Conservation (phyloP, 257 asterid species). For the Forsythia suspensa region DNA sequence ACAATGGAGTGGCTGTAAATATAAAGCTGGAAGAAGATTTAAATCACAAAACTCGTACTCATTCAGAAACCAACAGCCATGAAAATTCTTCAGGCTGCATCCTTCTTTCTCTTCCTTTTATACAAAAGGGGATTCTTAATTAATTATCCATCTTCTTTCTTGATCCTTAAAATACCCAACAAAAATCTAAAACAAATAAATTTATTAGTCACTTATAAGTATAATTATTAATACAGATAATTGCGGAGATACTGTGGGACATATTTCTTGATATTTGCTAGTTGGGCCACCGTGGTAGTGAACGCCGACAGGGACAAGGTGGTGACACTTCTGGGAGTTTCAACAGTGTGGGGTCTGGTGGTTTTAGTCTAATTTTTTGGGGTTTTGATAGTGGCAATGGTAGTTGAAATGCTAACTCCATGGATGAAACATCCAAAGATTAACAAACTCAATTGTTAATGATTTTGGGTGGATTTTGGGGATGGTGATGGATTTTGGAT, state of each 20-base stretch:
- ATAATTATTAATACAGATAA: conserved; percentile 34
- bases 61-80: neutral
- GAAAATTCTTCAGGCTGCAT: conserved; percentile 29
- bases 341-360: conserved; percentile 41
- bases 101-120: conserved; percentile 52
- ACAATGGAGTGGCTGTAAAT: conserved; percentile 39
- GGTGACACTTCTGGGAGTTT: conserved; percentile 65
- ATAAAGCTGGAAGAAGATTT: conserved; percentile 47
- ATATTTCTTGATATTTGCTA: conserved; percentile 72
- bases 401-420: no score
- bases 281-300: conserved; percentile 70
- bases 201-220: neutral
- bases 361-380: no score
- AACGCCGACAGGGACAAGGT: conserved; percentile 57
- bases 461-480: no score
- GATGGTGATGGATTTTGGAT: no score
- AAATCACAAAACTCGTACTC: conserved; percentile 9
- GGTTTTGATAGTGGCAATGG: no score
- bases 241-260: conserved; percentile 78
- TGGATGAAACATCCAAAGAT: no score
- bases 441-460: no score
- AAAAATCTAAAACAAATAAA: neutral
- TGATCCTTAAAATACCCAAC: neutral
- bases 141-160: neutral
- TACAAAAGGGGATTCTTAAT: conserved; percentile 56